Base-by-base conservation (phyloP, 805 yeast species). In the Candida peoriensis region DNA sequence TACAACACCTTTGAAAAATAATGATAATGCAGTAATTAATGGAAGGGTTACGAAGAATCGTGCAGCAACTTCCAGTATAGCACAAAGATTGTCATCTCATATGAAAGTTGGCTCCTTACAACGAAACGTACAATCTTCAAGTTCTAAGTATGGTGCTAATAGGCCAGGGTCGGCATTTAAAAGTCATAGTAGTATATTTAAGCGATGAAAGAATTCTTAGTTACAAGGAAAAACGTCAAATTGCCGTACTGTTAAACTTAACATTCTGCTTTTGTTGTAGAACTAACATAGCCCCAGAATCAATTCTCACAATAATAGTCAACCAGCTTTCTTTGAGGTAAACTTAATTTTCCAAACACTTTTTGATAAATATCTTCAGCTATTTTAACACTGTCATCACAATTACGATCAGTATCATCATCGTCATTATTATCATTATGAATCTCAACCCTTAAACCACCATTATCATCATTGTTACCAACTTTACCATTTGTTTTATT, bases 271-370 rank as follows among this genome's bases (percentile, higher is more conserved):
- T n/a, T n/a, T n/a, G n/a, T n/a, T n/a, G n/a, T n/a, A n/a, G n/a
- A n/a, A n/a, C n/a, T n/a, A n/a, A n/a, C n/a, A n/a, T n/a, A n/a
- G n/a, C n/a, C 17, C 4, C 12, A 19, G 28, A 18, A 22, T 36
- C 30, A 44, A 29, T 40, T 44, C 3, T 47, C 47, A 39, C 53
- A 43, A 47, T 72, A 74, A 42, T 67, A 66, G 36, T 72, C 70
- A 12, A 74, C 63, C 32, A 76, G 50, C 41, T 64, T 70, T 34
- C 54, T 55, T 37, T 74, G 79, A 2, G 74, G 61, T 3, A 48
- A 38, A 13, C 68, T 54, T 24, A 74, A 50, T 37, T 57, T 60
- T 22, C 50, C 57, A 41, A 72, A 55, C 4, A 71, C 52, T 18
- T 47, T 40, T 24, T 50, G 54, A 23, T 48, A 54, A 5, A 55